These are phyloP conservation scores for Termitomyces titanicus DNA, from an alignment of 768 basidiomycete species.

Conservation along the genomic window DNA sequence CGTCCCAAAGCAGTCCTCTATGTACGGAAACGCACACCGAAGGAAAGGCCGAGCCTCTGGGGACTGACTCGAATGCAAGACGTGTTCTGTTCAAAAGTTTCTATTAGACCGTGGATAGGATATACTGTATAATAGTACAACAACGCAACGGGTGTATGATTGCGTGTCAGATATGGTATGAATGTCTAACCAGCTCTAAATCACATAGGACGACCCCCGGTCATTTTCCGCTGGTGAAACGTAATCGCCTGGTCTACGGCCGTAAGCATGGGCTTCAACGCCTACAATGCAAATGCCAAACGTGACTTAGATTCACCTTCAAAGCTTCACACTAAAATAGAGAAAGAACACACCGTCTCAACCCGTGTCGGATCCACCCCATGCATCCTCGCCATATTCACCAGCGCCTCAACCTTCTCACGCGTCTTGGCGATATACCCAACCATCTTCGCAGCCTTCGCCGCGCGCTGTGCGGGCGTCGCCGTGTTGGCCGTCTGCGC, in stretches of 20 bases:
- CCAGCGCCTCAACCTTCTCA: constrained; percentile 80
- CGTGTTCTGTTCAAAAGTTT: no score
- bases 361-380: constrained; percentile 63
- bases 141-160: background rate
- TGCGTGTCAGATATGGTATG: constrained; percentile 3
- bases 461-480: constrained; percentile 65
- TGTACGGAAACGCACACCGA: no score
- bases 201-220: constrained; percentile 2
- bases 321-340: background rate
- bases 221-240: constrained; percentile 48
- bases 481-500: constrained; percentile 42
- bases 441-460: constrained; percentile 86
- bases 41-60: no score
- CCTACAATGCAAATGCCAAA: constrained; percentile 41
- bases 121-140: background rate
- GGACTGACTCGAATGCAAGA: no score
- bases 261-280: constrained; percentile 70
- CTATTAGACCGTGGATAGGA: background rate
- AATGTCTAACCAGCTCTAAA: constrained; percentile 15
- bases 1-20: no score
- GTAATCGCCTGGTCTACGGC: constrained; percentile 72
- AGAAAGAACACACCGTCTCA: constrained; percentile 48
- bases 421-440: constrained; percentile 75
- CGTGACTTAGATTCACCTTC: background rate
- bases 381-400: constrained; percentile 54